Base-by-base conservation (phyloP, 495 filamentous ascomycete genomes). In the Xylaria flabelliformis region DNA sequence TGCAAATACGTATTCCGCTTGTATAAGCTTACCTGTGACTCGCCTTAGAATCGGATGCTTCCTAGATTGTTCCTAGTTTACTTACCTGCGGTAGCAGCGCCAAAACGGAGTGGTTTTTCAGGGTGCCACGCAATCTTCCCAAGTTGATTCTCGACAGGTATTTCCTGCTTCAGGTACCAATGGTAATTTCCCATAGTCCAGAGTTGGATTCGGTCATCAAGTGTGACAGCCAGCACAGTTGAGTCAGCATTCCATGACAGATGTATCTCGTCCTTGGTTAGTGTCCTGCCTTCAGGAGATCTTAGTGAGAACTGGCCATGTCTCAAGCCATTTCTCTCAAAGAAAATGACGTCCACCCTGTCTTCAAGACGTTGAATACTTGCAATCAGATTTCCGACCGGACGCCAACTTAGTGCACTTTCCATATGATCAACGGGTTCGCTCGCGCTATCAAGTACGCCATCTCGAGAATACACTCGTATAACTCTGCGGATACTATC, bases 181-280 rank as follows among this genome's bases (percentile, higher is more conserved):
- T 99, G 93, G 76, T 99, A 99, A 78, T 99, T 99, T 10, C 94
- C 92, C 85, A 91, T 96, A 2, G 93, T 97, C 95, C 96, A 99
- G n/a, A 98, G 83, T 75, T 99, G 96, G 19, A 95, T 83, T 51
- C 91, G 86, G 73, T 97, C 90, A 53, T 83, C 82, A 76, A 94
- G 89, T 26, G 86, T 86, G 12, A 98, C 91, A 4, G 96, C 96
- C 29, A 99, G 87, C 17, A 97, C 93, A 4, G 91, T 93, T 0
- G 96, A 98, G 76, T 98, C 95, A 19, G 89, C 82, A 73, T 97
- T 98, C 96, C 96, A 99, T 67, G 87, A 85, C 7, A 99, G 79
- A 0, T 84, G 79, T 53, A 98, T 89, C 44, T 87, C 81, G 26
- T 85, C 84, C 4, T 84, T 87, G 76, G 83, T 86, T 10, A 83